These are phyloP conservation scores for Calonectria hongkongensis DNA, from an alignment of 2,329 filamentous ascomycete species.

Conservation along the genomic window DNA sequence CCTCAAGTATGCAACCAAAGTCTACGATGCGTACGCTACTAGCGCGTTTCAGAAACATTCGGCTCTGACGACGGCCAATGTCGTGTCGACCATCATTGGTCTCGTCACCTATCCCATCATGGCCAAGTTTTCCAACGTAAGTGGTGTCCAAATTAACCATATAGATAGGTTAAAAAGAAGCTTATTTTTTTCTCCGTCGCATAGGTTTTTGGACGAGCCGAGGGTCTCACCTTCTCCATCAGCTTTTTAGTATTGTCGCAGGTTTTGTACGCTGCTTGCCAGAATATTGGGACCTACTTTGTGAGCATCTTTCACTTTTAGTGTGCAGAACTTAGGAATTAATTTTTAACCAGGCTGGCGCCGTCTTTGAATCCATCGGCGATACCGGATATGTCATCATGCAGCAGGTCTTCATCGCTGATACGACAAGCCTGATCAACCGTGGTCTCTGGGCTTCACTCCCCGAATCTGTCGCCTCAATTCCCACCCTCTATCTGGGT, in stretches of 20 bases:
- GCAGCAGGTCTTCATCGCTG: slow-evolving; percentile 74
- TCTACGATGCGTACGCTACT: slow-evolving; percentile 59
- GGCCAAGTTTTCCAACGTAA: slow-evolving; percentile 73
- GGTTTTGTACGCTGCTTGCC: slow-evolving; percentile 74
- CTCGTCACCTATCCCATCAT: slow-evolving; percentile 75
- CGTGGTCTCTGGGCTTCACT: slow-evolving; percentile 76
- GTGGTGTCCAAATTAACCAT: slow-evolving; percentile 16
- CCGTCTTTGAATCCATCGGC: slow-evolving; percentile 43
- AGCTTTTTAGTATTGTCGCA: slow-evolving; percentile 64
- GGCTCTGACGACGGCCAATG: slow-evolving; percentile 67
- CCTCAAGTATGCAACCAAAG: slow-evolving; percentile 56
- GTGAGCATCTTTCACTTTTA: slow-evolving; percentile 48
- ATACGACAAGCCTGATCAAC: slow-evolving; percentile 76
- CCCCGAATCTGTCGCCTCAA: slow-evolving; percentile 66
- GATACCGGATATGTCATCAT: slow-evolving; percentile 55
- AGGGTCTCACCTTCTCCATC: slow-evolving; percentile 67
- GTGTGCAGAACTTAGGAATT: background rate
- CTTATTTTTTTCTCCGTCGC: background rate
- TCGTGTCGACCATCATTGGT: slow-evolving; percentile 68
- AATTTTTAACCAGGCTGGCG: slow-evolving; percentile 58
- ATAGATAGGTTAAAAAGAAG: background rate
- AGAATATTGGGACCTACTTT: slow-evolving; percentile 72
- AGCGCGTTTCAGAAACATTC: slow-evolving; percentile 68
- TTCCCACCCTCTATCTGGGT: slow-evolving; percentile 58
- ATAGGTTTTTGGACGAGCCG: slow-evolving; percentile 72